Conservation (phyloP, 2,329 filamentous ascomycete genomes). For the Fusarium musae region DNA sequence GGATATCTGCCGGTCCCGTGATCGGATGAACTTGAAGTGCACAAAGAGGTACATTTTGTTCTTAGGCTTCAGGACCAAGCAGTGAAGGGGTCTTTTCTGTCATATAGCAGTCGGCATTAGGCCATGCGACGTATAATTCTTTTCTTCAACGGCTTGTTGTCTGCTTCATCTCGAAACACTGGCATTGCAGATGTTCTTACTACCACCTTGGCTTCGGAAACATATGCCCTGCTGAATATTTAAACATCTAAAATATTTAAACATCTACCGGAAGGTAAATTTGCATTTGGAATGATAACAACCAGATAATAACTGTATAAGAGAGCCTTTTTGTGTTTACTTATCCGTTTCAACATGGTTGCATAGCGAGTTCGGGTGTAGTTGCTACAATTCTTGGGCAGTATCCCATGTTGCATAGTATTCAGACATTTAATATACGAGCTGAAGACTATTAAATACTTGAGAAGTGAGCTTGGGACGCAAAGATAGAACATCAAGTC, state of each 20-base stretch:
- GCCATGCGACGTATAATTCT: too few relatives aligned
- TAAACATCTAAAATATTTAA: neutral
- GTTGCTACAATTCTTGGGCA: neutral
- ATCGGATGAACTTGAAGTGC: neutral
- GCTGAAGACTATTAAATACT: rapidly evolving
- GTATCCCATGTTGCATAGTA: neutral
- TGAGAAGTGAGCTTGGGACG: rapidly evolving
- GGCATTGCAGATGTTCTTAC: neutral
- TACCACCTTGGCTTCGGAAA: too few relatives aligned
- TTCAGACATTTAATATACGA: rapidly evolving
- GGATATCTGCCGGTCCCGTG: neutral
- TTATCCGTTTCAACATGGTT: neutral
- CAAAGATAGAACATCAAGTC: neutral
- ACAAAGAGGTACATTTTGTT: neutral
- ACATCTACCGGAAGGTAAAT: neutral
- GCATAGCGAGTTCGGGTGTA: neutral
- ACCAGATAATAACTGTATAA: neutral
- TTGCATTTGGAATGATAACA: rapidly evolving
- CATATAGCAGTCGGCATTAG: rapidly evolving
- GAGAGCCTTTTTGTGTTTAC: neutral
- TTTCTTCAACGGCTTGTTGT: too few relatives aligned
- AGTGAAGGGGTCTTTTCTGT: rapidly evolving
- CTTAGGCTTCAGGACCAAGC: too few relatives aligned
- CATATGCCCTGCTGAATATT: neutral
- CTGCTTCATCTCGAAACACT: neutral